A percentile compares a stretch with the other conserved stretches of the same genome.
These are phyloP conservation scores for Tylopilus vinaceipallidus DNA, from an alignment of 768 basidiomycete species.

Conservation along the genomic window DNA sequence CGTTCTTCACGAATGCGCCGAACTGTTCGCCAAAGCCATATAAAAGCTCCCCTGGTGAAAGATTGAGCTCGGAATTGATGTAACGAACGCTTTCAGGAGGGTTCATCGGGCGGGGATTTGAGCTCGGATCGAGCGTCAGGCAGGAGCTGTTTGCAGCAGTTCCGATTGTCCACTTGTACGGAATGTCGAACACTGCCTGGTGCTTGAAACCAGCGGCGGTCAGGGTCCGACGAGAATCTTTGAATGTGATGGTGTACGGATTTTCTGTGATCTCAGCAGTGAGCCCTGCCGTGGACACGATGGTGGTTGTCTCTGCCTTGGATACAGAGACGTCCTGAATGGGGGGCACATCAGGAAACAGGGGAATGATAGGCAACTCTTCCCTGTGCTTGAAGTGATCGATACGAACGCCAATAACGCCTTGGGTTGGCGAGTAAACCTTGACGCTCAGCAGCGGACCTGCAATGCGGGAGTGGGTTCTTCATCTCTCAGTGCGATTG, in stretches of 20 bases:
- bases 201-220: slow-evolving; percentile 49
- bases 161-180: slow-evolving; percentile 48
- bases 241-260: slow-evolving; percentile 63
- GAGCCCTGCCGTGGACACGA: slow-evolving; percentile 47
- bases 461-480: neutral
- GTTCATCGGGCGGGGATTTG: slow-evolving; percentile 50
- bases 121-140: slow-evolving; percentile 53
- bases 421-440: slow-evolving; percentile 54
- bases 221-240: slow-evolving; percentile 33
- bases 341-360: slow-evolving; percentile 61
- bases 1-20: slow-evolving; percentile 73
- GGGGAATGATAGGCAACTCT: slow-evolving; percentile 47
- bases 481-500: neutral
- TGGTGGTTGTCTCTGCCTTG: slow-evolving; percentile 22
- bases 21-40: slow-evolving; percentile 79
- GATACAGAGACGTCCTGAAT: slow-evolving; percentile 42
- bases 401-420: slow-evolving; percentile 55
- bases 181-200: slow-evolving; percentile 55
- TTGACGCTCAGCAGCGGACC: slow-evolving; percentile 34
- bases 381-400: slow-evolving; percentile 48
- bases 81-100: slow-evolving; percentile 46
- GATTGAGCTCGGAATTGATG: slow-evolving; percentile 55
- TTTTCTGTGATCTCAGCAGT: slow-evolving; percentile 54
- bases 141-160: slow-evolving; percentile 56
- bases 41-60: slow-evolving; percentile 67